Evolutionary conservation across 1,284 basidiomycete genomes (phyloP).

Genomic region (Leccinum fallax): DNA sequence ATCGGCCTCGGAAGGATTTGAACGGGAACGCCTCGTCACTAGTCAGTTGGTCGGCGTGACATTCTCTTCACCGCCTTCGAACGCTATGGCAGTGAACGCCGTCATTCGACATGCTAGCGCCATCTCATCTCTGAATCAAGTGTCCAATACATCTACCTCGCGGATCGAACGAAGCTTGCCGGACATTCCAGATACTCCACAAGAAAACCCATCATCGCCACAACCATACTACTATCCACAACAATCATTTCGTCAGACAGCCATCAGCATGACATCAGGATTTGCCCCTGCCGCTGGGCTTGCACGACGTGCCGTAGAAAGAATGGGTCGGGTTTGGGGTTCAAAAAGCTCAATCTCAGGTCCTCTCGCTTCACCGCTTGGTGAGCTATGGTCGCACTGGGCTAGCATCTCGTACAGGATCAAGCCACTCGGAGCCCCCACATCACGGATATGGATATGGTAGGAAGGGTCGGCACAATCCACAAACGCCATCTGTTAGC

Average conservation of each 20-base stretch:
- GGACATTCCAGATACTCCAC: slow-evolving; percentile 35
- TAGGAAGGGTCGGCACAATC: slow-evolving; percentile 51
- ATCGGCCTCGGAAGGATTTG: slow-evolving; percentile 31
- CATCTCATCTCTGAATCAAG: slow-evolving; percentile 19
- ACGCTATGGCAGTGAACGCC: slow-evolving; percentile 12
- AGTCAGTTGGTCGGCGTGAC: slow-evolving; percentile 18
- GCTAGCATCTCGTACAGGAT: slow-evolving; percentile 39
- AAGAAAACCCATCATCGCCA: slow-evolving; percentile 26
- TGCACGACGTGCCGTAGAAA: slow-evolving; percentile 78
- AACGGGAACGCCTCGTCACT: slow-evolving; percentile 24
- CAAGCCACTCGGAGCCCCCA: slow-evolving; percentile 35
- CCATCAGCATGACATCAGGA: slow-evolving; percentile 69
- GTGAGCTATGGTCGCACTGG: slow-evolving; percentile 32
- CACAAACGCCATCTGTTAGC: slow-evolving; percentile 57
- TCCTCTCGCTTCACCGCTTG: slow-evolving; percentile 43
- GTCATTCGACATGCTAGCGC: slow-evolving; percentile 17
- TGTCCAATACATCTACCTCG: slow-evolving; percentile 3
- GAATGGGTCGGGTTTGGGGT: slow-evolving; percentile 66
- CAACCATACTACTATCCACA: slow-evolving; percentile 18
- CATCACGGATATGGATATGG: slow-evolving; percentile 13
- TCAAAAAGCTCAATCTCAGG: slow-evolving; percentile 47
- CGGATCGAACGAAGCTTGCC: slow-evolving; percentile 34
- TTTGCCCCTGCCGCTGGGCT: slow-evolving; percentile 69
- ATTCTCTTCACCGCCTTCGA: slow-evolving; percentile 26
- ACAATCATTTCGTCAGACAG: slow-evolving; percentile 55